Conservation (phyloP, 495 filamentous ascomycete species). For the Xylaria telfairii region DNA sequence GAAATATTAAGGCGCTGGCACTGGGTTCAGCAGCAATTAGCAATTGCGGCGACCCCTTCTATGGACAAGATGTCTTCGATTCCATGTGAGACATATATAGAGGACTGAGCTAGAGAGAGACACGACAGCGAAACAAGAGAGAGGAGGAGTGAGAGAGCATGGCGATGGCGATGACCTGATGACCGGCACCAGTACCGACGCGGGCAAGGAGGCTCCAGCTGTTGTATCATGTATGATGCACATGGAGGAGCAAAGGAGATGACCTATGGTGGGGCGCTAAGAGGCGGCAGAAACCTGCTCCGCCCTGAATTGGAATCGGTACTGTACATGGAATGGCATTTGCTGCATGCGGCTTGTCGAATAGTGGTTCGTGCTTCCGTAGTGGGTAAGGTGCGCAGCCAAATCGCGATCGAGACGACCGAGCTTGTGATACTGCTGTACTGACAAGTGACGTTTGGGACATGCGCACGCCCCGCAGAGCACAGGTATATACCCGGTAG, state of each 20-base stretch:
- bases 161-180: background rate
- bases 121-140: background rate
- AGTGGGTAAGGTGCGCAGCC: constrained; percentile 1
- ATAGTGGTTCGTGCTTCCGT: background rate
- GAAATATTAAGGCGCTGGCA: constrained; percentile 1
- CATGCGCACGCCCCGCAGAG: background rate
- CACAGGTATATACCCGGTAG: constrained; percentile 7
- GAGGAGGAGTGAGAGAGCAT: background rate
- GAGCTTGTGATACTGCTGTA: constrained; percentile 12
- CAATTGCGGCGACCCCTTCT: background rate
- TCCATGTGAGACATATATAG: constrained; percentile 9
- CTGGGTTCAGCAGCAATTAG: background rate
- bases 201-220: constrained; percentile 23
- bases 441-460: background rate
- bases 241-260: constrained; percentile 3
- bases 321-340: background rate
- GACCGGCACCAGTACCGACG: constrained; percentile 16
- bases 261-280: background rate
- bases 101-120: background rate
- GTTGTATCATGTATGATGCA: constrained; percentile 26
- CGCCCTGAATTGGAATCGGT: constrained; percentile 14
- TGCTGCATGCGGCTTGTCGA: background rate
- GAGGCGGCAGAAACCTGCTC: constrained; percentile 22
- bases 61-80: background rate
- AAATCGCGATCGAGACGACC: constrained; percentile 17